Evolutionary conservation across 75 land plant genomes (phyloP), one percentile per base, ranked within the genome.

Genomic region (Cryptomeria japonica): DNA sequence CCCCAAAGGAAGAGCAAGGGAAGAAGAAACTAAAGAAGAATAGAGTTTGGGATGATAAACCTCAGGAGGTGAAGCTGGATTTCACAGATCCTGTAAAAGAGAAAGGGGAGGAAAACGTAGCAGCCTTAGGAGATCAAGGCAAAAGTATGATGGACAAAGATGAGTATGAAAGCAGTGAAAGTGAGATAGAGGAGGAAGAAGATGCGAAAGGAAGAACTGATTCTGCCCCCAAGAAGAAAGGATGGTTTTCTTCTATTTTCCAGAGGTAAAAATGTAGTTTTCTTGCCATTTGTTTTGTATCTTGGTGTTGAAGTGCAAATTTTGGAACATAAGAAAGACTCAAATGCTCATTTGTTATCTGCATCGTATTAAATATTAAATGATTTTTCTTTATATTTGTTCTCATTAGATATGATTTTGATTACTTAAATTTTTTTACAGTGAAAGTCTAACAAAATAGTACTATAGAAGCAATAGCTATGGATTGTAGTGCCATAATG

Each of bases 101-200:
- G 88, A 89, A 90, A 84, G 95, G 91, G 88, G 96, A 90, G 75
- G 96, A 92, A 83, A 90, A 42, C 28, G 70, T 85, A 34, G 93
- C 78, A 25, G 94, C 89, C 89, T 86, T 89, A 37, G 92, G 87
- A 8, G 93, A 93, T 85, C 92, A 94, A 41, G 99, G 99, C n/a
- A 91, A 93, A 84, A 98, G 99, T 89, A 91, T 97, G 96, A 97
- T 98, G 99, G 99, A 98, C 88, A 92, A 90, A 85, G 99, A 97
- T 72, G 99, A 97, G 55, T 84, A 90, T 73, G 56, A 93, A 55
- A 94, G 91, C 75, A 93, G 94, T 90, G 96, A 93, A 1, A 93
- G 95, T 87, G 94, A 95, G 91, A 80, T 39, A 80, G 96, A 96
- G 32, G 94, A 96, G 19, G 97, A 92, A 36, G 97, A 93, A 25